Evolutionary conservation across 2,329 filamentous ascomycete species (phyloP), one percentile per base, ranked within the genome.

Genomic region (Elsinoe australis): DNA sequence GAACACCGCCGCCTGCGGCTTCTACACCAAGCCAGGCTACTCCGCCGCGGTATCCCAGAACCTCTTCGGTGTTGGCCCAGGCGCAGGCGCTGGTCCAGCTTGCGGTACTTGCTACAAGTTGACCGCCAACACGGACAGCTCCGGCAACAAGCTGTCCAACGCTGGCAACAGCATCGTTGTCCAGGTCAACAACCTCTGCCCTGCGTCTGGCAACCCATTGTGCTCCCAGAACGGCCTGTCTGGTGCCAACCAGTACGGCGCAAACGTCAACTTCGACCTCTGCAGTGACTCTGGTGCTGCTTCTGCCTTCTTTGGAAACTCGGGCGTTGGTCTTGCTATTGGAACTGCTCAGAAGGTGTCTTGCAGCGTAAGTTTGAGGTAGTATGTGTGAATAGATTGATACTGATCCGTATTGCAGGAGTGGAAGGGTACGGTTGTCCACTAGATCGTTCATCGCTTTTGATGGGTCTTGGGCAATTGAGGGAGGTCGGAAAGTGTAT

Each of bases 161-260:
- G 54, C 58, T 3, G 61, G 61, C 46, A 65, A 60, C 47, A 58
- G 53, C 51, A 61, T 67, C 47, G 64, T 67, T 4, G 63, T 69
- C 18, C 61, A 64, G 53, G 58, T 69, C 42, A 67, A 65, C 50
- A 69, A 69, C 52, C 56, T 69, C 2, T 69, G 67, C 49, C 67
- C 67, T 6, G 60, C 59, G 1, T 22, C 54, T 2, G 63, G 63
- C 2, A 70, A 70, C 49, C 58, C 63, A 17, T 54, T 68, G 10
- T 69, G 67, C 52, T 46, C 63, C 4, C 63, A 66, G 57, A 56
- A 54, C 8, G 57, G 56, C 3, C 53, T 66, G 1, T 47, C 48
- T 8, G 59, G 56, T 3, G 61, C 61, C 2, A 68, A 67, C 52
- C 62, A 58, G 55, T 47, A 51, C 33, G 67, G 67, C 4, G 65